These are phyloP conservation scores for Starmerella roubikii DNA, from an alignment of 805 yeast species.

Conservation along the genomic window DNA sequence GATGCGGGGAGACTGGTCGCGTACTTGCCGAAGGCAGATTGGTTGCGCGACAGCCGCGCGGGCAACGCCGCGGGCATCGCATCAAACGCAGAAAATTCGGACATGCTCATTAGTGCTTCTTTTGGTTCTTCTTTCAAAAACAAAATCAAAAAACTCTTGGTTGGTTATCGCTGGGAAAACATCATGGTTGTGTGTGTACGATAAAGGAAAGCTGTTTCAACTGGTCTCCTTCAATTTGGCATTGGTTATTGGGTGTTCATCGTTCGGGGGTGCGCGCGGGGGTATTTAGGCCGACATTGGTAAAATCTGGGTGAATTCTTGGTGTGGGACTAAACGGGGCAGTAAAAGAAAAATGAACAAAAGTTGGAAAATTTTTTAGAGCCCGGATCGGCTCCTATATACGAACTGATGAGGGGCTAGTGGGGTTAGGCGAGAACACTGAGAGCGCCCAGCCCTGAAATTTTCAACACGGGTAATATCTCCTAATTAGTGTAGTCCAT, in stretches of 20 bases:
- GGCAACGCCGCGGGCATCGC: slow-evolving; percentile 6
- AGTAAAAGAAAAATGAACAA: slow-evolving; percentile 12
- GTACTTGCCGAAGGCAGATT: slow-evolving; percentile 25
- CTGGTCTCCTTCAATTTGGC: slow-evolving; percentile 8
- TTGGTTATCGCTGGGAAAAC: slow-evolving; percentile 5
- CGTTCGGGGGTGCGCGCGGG: slow-evolving; percentile 1
- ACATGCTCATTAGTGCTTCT: slow-evolving; percentile 2
- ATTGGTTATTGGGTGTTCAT: slow-evolving; percentile 10
- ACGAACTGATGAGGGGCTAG: background rate
- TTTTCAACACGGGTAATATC: no score
- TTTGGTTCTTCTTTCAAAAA: background rate
- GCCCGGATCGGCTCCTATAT: slow-evolving; percentile 9
- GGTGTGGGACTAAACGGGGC: slow-evolving; percentile 11
- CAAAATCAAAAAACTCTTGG: background rate
- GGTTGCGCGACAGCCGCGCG: slow-evolving; percentile 19
- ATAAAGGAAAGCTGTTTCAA: slow-evolving; percentile 1
- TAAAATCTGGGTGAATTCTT: slow-evolving; percentile 1
- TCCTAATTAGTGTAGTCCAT: no score
- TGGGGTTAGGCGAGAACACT: no score
- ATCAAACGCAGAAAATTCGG: slow-evolving; percentile 4
- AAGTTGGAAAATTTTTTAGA: background rate
- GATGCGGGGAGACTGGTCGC: slow-evolving; percentile 24
- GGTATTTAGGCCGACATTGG: slow-evolving; percentile 17
- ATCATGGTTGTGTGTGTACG: slow-evolving; percentile 2
- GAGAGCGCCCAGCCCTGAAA: no score